Evolutionary conservation across 192 early-diverging fungal species (phyloP), one percentile per base, ranked within the genome.

Genomic region (Coemansia aciculifera): DNA sequence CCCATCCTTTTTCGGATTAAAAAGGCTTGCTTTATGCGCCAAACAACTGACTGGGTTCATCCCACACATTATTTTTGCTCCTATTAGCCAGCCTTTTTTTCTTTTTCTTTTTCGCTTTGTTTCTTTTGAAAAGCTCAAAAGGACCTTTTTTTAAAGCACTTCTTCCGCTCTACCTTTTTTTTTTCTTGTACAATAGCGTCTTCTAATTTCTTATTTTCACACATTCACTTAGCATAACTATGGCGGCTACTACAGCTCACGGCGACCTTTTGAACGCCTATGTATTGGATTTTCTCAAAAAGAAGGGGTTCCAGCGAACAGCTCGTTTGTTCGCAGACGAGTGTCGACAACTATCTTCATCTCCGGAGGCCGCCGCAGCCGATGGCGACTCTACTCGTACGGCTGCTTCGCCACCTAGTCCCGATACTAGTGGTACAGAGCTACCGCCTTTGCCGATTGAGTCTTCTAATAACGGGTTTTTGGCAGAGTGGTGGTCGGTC

Each of bases 211-310:
- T 15, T 29, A 12, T 11, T 54, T 15, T 32, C 15, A 32, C 19
- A 51, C 24, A n/a, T 32, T 19, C 29, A 48, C 62, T 27, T 24
- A 5, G 48, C 27, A 36, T 37, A 43, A 32, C 48, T 17, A 60
- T 60, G 59, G 59, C 36, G 17, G 19, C 34, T 5, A 60, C 34
- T 10, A 12, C 34, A 37, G 36, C 19, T 6, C 39, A 60, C 21
- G 29, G 59, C 59, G 59, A 67, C 39, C 37, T 76, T 12, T 51
- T 83, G 42, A 78, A 77, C 70, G 75, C 75, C 19, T 83, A 83
- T 48, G 52, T 83, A 32, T 78, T 75, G 36, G 81, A 83, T 52
- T 83, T 60, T 61, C 56, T 83, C 38, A 74, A 70, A 54, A 74
- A 74, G 60, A 63, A 46, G 37, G 75, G 81, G 32, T 78, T 66